Percentiles rank a stretch among this genome's conserved stretches.
Conservation (phyloP, 148 eudicot genomes). For the Amaranthus palmeri region DNA sequence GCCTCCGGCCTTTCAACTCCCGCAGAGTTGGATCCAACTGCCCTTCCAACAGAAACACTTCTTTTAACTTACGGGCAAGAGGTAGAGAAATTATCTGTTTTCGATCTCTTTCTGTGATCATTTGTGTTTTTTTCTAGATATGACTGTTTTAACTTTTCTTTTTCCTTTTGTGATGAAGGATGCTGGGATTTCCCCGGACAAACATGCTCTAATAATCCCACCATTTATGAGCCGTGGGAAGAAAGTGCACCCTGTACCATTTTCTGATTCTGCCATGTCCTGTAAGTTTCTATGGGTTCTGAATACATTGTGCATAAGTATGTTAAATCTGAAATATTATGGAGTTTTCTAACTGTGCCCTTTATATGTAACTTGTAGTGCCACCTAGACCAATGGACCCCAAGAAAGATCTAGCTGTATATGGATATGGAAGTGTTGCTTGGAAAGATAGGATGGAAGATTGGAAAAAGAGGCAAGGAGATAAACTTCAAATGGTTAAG, state of each 20-base stretch:
- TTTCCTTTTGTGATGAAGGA: constrained; percentile 37
- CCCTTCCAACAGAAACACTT: constrained; percentile 44
- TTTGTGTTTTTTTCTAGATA: neutral
- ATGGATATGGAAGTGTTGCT: constrained; percentile 96
- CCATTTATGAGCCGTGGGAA: constrained; percentile 49
- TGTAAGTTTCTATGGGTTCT: constrained; percentile 37
- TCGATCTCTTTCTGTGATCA: neutral
- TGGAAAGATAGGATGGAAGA: constrained; percentile 97
- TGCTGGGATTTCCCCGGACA: constrained; percentile 58
- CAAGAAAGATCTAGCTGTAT: constrained; percentile 72
- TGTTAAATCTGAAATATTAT: neutral
- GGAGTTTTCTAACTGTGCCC: neutral
- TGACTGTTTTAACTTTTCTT: neutral
- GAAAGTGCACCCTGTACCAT: constrained; percentile 47
- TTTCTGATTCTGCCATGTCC: constrained; percentile 49
- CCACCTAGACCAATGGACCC: constrained; percentile 84
- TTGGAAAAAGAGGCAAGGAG: constrained; percentile 76
- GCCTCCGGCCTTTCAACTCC: constrained; percentile 49
- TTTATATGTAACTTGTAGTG: constrained; percentile 35
- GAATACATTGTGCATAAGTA: neutral
- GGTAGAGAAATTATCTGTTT: constrained; percentile 35
- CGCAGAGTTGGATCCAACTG: constrained; percentile 45
- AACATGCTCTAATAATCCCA: constrained; percentile 69
- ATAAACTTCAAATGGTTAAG: constrained; percentile 66
- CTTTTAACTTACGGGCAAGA: constrained; percentile 74